Base-by-base conservation (phyloP, 352 stramenopile species). In the Pythium scleroteichum region DNA sequence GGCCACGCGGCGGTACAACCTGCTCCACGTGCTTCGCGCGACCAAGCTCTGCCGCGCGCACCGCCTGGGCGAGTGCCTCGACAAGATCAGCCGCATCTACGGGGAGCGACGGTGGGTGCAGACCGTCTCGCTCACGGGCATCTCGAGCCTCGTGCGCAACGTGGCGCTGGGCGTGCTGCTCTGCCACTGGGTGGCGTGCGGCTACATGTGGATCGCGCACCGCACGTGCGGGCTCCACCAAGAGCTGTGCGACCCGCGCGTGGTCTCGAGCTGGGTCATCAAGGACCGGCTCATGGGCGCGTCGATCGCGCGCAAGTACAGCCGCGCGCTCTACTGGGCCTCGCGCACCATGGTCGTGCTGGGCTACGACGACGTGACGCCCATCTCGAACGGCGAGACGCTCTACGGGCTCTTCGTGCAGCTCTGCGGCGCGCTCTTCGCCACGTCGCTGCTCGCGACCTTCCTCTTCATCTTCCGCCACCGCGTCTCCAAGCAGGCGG, bases 391-490 rank as follows among this genome's bases (percentile, higher is more conserved):
- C 50, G 56, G 46, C 2, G 79, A 92, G 44, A 90, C 74, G 0
- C 14, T 89, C 5, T 90, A 87, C 39, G 75, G 69, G 2, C 52
- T 85, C 10, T 41, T 71, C 8, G 71, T 77, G 2, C 72, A 84
- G 27, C 51, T 92, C 7, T 35, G 79, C 2, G 79, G 78, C 2
- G 78, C 79, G 17, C 16, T 90, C 3, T 64, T 88, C 24, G 78
- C 76, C 23, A 85, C 79, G 2, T 87, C 76, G 0, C 53, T 90
- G 38, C 60, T 92, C 7, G 80, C 82, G 1, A 87, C 72, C 6
- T 89, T 83, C 50, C 64, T 88, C 14, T 91, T 91, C 57, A 82
- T 89, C 42, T 89, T 89, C n/a, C 82, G 82, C 1, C 71, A 86
- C 50, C 74, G 79, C 27, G 86, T 87, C 39, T 70, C 73, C 1